Percentiles rank a stretch among this genome's conserved stretches.
Conservation (phyloP, 441 rosid species). For the Isatis lusitanica region DNA sequence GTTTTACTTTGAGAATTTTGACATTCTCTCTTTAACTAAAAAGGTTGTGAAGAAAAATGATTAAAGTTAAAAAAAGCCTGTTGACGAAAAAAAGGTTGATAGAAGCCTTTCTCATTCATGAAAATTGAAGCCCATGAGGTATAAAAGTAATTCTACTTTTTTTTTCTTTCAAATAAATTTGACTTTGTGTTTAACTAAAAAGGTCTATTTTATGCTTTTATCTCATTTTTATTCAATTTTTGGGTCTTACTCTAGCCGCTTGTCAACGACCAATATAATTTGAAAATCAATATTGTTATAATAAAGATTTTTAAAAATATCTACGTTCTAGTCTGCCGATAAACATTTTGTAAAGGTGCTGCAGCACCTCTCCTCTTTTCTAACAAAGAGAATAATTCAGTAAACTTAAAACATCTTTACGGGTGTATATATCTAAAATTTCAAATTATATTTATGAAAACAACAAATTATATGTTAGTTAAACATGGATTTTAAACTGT, state of each 20-base stretch:
- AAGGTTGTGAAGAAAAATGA: not conserved
- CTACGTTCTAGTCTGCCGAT: not conserved
- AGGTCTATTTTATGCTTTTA: not conserved
- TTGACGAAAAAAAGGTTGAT: too few relatives aligned
- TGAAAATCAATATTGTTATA: not conserved
- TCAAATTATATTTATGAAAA: too few relatives aligned
- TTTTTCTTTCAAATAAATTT: not conserved
- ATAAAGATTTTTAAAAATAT: too few relatives aligned
- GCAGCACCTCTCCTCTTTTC: too few relatives aligned
- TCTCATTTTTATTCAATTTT: not conserved
- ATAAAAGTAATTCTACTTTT: slow-evolving; percentile 13
- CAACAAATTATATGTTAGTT: too few relatives aligned
- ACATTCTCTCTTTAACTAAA: not conserved
- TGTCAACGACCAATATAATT: not conserved
- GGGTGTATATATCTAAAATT: too few relatives aligned
- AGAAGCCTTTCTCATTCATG: not conserved
- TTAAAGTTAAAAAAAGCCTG: not conserved
- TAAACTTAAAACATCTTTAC: too few relatives aligned
- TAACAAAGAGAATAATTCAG: too few relatives aligned
- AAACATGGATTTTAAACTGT: too few relatives aligned
- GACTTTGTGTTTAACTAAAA: not conserved
- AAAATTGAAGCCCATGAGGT: not conserved
- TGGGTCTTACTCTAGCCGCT: not conserved
- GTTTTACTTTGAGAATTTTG: not conserved
- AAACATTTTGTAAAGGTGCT: too few relatives aligned